phyloP scores from a whole-genome alignment of 2,329 filamentous ascomycete genomes.

The Venturia asperata region DNA sequence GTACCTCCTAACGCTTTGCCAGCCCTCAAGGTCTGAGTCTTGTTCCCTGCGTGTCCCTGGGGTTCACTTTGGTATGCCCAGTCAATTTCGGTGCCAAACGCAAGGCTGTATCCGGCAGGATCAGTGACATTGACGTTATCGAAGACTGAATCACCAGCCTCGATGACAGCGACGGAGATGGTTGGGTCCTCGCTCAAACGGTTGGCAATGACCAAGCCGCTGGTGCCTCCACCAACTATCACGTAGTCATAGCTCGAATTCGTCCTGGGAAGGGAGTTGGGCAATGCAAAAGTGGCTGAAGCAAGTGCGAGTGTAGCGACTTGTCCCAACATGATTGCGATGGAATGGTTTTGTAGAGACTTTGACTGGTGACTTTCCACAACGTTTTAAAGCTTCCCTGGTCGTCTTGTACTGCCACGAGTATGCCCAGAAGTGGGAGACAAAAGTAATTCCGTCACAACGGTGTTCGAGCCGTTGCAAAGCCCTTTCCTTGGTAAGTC shows the following conservation, averaged over 20 bases:
- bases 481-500: neutral
- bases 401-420: neutral
- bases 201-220: slow-evolving; percentile 20
- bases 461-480: slow-evolving; percentile 3
- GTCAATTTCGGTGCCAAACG: neutral
- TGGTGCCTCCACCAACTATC: slow-evolving; percentile 16
- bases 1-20: neutral
- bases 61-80: slow-evolving; percentile 11
- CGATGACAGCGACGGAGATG: slow-evolving; percentile 16
- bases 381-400: neutral
- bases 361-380: neutral
- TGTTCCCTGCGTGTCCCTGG: neutral
- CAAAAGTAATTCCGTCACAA: neutral
- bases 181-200: slow-evolving; percentile 13
- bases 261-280: neutral
- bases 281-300: neutral
- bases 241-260: neutral
- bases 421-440: neutral
- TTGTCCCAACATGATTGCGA: neutral
- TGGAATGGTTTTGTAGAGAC: neutral
- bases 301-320: neutral
- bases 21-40: neutral
- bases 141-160: slow-evolving; percentile 14
- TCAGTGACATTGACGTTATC: neutral
- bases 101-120: neutral